Percentiles rank a stretch among this genome's conserved stretches.
These are phyloP conservation scores for Solanum ossicruentum DNA, from an alignment of 257 asterid genomes.

Conservation along the genomic window DNA sequence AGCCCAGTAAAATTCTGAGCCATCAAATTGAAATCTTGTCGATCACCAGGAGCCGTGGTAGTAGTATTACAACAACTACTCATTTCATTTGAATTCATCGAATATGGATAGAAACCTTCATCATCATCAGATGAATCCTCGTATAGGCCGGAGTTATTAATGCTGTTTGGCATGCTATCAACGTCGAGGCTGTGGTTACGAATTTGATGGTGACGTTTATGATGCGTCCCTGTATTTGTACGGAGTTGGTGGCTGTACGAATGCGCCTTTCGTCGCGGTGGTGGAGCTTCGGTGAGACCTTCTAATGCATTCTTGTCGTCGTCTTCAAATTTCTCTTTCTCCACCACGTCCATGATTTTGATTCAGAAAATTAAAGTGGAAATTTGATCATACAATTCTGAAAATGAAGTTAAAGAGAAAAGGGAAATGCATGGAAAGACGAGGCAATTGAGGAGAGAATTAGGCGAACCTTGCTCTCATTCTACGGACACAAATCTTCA, in stretches of 20 bases:
- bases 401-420: not conserved
- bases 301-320: slow-evolving; percentile 30
- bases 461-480: not conserved
- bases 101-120: not conserved
- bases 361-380: no score
- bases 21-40: not conserved
- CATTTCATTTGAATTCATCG: not conserved
- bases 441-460: not conserved
- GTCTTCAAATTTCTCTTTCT: slow-evolving; percentile 21
- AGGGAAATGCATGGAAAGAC: not conserved
- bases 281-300: slow-evolving; percentile 29
- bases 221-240: slow-evolving; percentile 36
- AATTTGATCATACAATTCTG: no score
- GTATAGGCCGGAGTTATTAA: slow-evolving; percentile 6
- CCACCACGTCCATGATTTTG: not conserved
- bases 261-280: slow-evolving; percentile 37
- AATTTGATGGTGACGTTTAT: slow-evolving; percentile 37
- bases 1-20: not conserved
- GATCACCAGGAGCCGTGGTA: not conserved
- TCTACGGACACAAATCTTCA: not conserved
- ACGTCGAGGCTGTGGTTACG: slow-evolving; percentile 73
- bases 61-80: not conserved
- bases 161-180: slow-evolving; percentile 23
- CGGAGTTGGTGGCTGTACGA: slow-evolving; percentile 65
- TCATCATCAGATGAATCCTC: not conserved